phyloP scores from a whole-genome alignment of 345 rosid genomes.

The Bruguiera parviflora region DNA sequence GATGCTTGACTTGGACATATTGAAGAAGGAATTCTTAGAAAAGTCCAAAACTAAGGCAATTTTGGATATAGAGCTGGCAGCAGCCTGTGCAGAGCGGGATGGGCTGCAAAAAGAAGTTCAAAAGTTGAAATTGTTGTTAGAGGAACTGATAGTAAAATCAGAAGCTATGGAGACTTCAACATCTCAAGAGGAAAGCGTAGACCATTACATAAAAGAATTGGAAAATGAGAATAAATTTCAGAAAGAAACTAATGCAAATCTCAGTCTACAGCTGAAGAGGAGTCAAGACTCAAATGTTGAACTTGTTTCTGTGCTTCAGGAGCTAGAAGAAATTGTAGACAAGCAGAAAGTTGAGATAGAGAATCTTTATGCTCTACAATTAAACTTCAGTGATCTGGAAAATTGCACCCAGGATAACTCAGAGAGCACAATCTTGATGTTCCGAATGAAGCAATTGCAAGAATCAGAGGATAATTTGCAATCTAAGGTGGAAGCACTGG shows the following conservation, averaged over 20 bases:
- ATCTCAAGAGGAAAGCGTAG: slow-evolving; percentile 16
- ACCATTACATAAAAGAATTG: slow-evolving; percentile 34
- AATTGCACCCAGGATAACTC: slow-evolving; percentile 16
- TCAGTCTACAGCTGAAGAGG: slow-evolving; percentile 48
- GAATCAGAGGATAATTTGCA: slow-evolving; percentile 41
- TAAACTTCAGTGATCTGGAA: slow-evolving; percentile 32
- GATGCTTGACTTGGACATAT: slow-evolving; percentile 42
- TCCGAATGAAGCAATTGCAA: slow-evolving; percentile 27
- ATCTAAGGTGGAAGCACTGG: slow-evolving; percentile 32
- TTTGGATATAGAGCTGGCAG: slow-evolving; percentile 43
- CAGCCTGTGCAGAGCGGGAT: slow-evolving; percentile 40
- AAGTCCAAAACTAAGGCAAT: slow-evolving; percentile 36
- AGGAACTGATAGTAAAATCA: slow-evolving; percentile 25
- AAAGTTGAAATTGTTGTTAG: slow-evolving; percentile 31
- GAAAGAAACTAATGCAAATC: slow-evolving; percentile 39
- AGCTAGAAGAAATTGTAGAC: slow-evolving; percentile 47
- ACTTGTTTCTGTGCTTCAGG: slow-evolving; percentile 55
- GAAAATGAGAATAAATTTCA: slow-evolving; percentile 48
- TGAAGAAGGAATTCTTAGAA: slow-evolving; percentile 43
- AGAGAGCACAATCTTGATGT: slow-evolving; percentile 21
- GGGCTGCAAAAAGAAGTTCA: slow-evolving; percentile 47
- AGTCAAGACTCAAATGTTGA: slow-evolving; percentile 61
- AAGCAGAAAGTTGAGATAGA: slow-evolving; percentile 48
- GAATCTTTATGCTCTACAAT: slow-evolving; percentile 25
- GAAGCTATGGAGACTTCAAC: slow-evolving; percentile 21